Evolutionary conservation across 1,284 basidiomycete genomes (phyloP), one percentile per base, ranked within the genome.

Genomic region (Ceratorhiza oryzae-sativae): DNA sequence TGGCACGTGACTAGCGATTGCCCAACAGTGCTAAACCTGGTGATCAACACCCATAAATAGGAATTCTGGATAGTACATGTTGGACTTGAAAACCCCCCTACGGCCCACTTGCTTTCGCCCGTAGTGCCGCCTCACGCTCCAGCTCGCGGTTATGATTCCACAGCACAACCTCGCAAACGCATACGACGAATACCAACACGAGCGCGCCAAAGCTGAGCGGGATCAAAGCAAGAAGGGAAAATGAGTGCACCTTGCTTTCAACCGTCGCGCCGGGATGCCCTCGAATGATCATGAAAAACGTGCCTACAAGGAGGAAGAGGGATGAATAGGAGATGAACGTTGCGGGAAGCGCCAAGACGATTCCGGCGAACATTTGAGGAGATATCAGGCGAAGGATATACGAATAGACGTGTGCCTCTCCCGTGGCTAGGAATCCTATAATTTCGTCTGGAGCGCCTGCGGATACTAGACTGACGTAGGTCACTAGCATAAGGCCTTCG

Each of bases 401-500:
- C 10, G 36, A 15, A 13, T 46, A 30, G 18, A 61, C 15, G 25
- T 27, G 8, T 30, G 36, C 39, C 3, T 46, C 39, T 18, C 59
- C 59, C 15, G 2, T 61, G 4, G 59, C 59, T 13, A 61, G 41
- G 18, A 42, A 18, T 12, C 59, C 59, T 5, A 61, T 41, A 18
- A 39, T 61, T 27, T 61, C 59, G 23, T 61, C 59, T 25, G 59
- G 25, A 6, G 59, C 59, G 9, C n/a, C 36, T 18, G n/a, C 59
- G 1, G 59, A 34, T 6, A 61, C 27, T 8, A 46, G 12, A 15
- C 39, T 23, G 39, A 61, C 25, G 25, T 61, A 61, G 6, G 42
- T 42, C 8, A 61, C 59, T 6, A 61, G 42, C 30, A 61, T 61
- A 15, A 61, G 59, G 5, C 59, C 59, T 46, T 61, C 59, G 34